Conservation (phyloP, 176 grass and related monocot species). For the sorghum (Sorghum bicolor) region DNA sequence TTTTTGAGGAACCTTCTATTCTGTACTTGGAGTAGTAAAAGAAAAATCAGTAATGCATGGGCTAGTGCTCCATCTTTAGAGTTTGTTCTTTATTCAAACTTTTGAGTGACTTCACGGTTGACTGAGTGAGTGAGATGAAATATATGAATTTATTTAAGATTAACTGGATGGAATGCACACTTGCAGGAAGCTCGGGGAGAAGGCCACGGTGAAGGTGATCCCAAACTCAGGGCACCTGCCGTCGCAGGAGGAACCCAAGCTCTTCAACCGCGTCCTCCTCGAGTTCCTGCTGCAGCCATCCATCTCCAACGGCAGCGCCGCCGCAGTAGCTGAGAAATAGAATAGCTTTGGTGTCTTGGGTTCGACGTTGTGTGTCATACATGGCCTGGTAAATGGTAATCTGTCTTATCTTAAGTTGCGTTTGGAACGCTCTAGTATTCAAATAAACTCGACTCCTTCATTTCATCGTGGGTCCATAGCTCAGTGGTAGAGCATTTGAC, state of each 20-base stretch:
- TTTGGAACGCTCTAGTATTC: too few relatives aligned
- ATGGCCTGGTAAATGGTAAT: neutral
- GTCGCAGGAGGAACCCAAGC: constrained; percentile 59
- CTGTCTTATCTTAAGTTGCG: too few relatives aligned
- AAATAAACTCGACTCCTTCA: too few relatives aligned
- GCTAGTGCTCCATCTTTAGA: neutral
- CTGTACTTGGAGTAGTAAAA: neutral
- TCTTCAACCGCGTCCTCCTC: constrained; percentile 47
- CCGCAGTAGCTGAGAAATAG: neutral
- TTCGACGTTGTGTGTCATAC: neutral
- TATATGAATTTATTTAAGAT: neutral
- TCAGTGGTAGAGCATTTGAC: constrained; percentile 99
- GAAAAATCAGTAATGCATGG: neutral
- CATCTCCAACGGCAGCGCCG: neutral
- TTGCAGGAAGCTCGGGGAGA: constrained; percentile 65
- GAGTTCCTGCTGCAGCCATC: constrained; percentile 42
- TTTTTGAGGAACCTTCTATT: too few relatives aligned
- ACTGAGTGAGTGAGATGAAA: neutral
- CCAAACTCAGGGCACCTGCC: constrained; percentile 68
- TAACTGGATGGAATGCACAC: neutral
- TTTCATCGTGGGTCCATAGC: constrained; percentile 62
- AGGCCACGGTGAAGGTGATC: constrained; percentile 58
- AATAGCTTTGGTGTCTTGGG: neutral
- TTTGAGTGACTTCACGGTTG: neutral
- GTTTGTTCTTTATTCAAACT: neutral